phyloP scores from a whole-genome alignment of 2,329 filamentous ascomycete species.

The Massarina eburnea region DNA sequence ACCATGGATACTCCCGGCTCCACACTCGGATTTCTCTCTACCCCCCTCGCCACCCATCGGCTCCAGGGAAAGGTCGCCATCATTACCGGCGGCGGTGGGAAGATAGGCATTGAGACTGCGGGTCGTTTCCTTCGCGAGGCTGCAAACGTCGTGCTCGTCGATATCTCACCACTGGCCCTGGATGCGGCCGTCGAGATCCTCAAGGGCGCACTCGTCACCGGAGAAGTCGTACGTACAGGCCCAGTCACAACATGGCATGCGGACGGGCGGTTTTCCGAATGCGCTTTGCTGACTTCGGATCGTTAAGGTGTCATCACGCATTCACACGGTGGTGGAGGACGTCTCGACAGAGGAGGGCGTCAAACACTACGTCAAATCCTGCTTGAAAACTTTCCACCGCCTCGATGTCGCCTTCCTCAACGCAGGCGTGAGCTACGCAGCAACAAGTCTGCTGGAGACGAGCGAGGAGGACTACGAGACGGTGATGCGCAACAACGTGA shows the following conservation, averaged over 20 bases:
- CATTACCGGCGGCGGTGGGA: constrained; percentile 37
- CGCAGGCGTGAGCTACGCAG: constrained; percentile 26
- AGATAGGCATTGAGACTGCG: constrained; percentile 40
- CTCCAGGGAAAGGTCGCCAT: constrained; percentile 35
- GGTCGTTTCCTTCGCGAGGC: constrained; percentile 40
- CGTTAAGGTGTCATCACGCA: constrained; percentile 19
- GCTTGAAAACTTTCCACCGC: constrained; percentile 27
- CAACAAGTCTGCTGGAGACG: constrained; percentile 40
- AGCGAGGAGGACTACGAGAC: constrained; percentile 39
- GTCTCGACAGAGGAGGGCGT: constrained; percentile 38
- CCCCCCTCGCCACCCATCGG: constrained; percentile 32
- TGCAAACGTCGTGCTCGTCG: constrained; percentile 41
- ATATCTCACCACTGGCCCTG: constrained; percentile 33
- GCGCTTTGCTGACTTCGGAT: background rate
- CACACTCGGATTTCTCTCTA: constrained; percentile 27
- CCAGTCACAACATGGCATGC: background rate
- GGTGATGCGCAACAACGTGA: constrained; percentile 42
- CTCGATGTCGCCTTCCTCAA: constrained; percentile 33
- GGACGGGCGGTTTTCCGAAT: background rate
- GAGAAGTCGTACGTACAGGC: constrained; percentile 11
- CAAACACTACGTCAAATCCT: constrained; percentile 23
- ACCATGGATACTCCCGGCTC: constrained; percentile 20
- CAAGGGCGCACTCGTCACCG: constrained; percentile 26
- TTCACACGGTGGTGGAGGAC: constrained; percentile 38
- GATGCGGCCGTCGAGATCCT: constrained; percentile 27